Conservation (phyloP, 108 stramenopile species). For the Pelagomonas calceolata region DNA sequence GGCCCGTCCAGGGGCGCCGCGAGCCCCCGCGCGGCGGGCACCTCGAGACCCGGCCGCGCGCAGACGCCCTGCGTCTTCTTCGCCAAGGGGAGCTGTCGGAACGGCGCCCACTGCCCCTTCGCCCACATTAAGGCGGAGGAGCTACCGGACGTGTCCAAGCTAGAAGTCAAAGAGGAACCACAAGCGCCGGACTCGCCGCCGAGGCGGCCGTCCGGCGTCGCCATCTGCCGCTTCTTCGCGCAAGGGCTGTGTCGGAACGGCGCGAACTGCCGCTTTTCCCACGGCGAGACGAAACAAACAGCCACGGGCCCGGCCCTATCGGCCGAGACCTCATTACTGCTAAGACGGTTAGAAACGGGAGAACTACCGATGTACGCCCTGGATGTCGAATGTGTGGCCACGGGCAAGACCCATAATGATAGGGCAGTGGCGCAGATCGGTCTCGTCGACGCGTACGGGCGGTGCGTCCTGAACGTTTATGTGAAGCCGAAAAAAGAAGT, state of each 20-base stretch:
- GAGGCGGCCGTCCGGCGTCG: too few relatives aligned
- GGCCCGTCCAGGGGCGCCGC: too few relatives aligned
- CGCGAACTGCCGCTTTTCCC: neutral
- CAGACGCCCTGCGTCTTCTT: conserved; percentile 4
- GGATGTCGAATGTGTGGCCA: conserved; percentile 49
- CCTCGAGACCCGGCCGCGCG: too few relatives aligned
- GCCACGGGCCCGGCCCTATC: neutral
- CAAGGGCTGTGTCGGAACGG: conserved; percentile 6
- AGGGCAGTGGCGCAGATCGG: conserved; percentile 38
- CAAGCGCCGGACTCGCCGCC: too few relatives aligned
- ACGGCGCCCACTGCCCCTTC: conserved; percentile 1
- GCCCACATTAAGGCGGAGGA: neutral
- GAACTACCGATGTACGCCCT: conserved; percentile 35
- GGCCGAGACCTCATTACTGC: neutral
- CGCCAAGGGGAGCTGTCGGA: conserved; percentile 1
- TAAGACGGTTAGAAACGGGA: neutral
- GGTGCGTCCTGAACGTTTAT: conserved; percentile 23
- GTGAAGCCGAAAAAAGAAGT: conserved; percentile 30
- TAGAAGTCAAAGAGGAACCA: too few relatives aligned
- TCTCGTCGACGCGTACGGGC: conserved; percentile 36
- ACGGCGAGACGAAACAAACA: neutral
- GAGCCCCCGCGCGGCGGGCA: too few relatives aligned
- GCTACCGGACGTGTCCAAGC: too few relatives aligned
- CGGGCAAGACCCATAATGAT: conserved; percentile 28
- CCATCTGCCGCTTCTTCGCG: conserved; percentile 7